Percentiles rank a stretch among this genome's conserved stretches.
phyloP scores from a whole-genome alignment of 495 filamentous ascomycete genomes.

The Aspergillus taichungensis region DNA sequence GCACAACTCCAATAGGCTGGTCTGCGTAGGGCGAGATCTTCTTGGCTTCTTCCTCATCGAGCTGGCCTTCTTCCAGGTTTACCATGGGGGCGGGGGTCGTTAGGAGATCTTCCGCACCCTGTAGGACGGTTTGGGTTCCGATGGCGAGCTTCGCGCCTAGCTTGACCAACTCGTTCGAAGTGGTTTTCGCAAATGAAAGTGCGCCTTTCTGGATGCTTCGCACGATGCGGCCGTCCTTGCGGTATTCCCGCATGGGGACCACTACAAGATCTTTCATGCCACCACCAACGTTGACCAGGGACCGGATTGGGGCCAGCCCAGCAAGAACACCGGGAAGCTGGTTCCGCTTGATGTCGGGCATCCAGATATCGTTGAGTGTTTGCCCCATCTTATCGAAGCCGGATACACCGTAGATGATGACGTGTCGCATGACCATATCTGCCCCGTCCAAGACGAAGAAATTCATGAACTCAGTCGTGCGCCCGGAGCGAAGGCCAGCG shows the following conservation, averaged over 20 bases:
- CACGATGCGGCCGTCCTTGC: conserved; percentile 86
- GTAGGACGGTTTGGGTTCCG: conserved; percentile 83
- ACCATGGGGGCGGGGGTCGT: conserved; percentile 29
- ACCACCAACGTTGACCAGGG: conserved; percentile 79
- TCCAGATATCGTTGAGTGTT: conserved; percentile 93
- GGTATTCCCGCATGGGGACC: conserved; percentile 85
- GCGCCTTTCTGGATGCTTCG: conserved; percentile 88
- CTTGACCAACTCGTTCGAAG: conserved; percentile 81
- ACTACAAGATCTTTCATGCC: conserved; percentile 80
- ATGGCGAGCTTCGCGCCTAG: conserved; percentile 92
- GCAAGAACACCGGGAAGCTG: conserved; percentile 86
- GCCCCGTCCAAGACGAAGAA: conserved; percentile 87
- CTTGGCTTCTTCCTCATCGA: conserved; percentile 57
- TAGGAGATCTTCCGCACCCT: conserved; percentile 77
- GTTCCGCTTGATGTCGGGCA: conserved; percentile 82
- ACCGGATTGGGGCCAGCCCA: conserved; percentile 81
- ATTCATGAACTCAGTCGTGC: conserved; percentile 98
- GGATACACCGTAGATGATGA: conserved; percentile 83
- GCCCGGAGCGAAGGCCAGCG: conserved; percentile 87
- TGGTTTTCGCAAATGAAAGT: conserved; percentile 80
- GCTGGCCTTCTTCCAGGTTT: conserved; percentile 48
- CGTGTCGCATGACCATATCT: conserved; percentile 77
- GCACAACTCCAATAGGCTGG: conserved; percentile 77
- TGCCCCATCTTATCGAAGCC: conserved; percentile 84
- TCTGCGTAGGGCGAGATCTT: conserved; percentile 85